Base-by-base conservation (phyloP, 2,329 filamentous ascomycete genomes). In the Colletotrichum sp. region DNA sequence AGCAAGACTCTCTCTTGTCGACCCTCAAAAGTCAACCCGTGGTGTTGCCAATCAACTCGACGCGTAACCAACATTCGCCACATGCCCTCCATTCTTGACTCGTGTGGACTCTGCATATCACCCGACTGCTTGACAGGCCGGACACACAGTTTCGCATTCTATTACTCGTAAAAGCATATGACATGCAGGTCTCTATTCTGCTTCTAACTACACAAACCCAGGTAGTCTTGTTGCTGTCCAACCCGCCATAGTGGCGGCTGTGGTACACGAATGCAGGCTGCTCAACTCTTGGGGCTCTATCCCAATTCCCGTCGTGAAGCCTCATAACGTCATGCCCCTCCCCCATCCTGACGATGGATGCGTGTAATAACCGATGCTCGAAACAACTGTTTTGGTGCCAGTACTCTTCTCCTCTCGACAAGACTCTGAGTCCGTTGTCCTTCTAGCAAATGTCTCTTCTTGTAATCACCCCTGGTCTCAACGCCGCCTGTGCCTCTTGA, bases 261-360 rank as follows among this genome's bases (percentile, higher is more conserved):
- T 34, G 21, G 57, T 57, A 63, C 8, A 21, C 66, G 28, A 36
- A 60, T 10, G 49, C 44, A 55, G 68, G 36, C 68, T 30, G n/a
- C 57, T n/a, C 24, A 67, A 18, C 28, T 63, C 36, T 62, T 44
- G 32, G 55, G 68, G 36, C 59, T 63, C 72, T 72, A 68, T 70
- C 55, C 55, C 36, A 30, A 63, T 60, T 30, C 67, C 52, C 36
- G 68, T 72, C 67, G 39, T 67, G 68, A 72, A 63, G 72, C 55
- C 72, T 75, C 72, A 55, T 75, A 66, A 67, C 68, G 62, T 67
- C 69, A 55, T 67, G 72, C 63, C 69, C 66, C 66, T 21, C 68
- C 30, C 62, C 9, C 34, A 62, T 44, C 62, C 39, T 52, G 62
- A 62, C 62, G 26, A 44, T 57, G 30, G 26, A 32, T 71, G 49